These are phyloP conservation scores for Carex arenaria DNA, from an alignment of 202 grass and related monocot species.

Conservation along the genomic window DNA sequence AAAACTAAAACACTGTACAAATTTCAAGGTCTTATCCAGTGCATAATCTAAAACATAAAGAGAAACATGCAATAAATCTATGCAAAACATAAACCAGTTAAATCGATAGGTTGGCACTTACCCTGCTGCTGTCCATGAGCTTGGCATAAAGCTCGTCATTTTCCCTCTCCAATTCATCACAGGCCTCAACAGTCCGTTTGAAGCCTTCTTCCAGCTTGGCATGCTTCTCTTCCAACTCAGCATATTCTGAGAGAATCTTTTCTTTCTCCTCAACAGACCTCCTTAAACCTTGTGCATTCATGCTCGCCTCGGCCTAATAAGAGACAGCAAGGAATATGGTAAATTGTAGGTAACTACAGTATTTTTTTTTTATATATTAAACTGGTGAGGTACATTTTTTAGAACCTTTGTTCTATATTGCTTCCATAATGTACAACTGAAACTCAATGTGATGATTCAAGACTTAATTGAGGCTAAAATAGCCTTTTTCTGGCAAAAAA, in stretches of 20 bases:
- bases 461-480: neutral
- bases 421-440: neutral
- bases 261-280: slow-evolving; percentile 85
- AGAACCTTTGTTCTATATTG: neutral
- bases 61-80: neutral
- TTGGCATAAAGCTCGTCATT: slow-evolving; percentile 43
- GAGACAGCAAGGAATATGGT: neutral
- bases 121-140: slow-evolving; percentile 20
- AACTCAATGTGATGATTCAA: neutral
- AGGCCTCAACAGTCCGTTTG: slow-evolving; percentile 61
- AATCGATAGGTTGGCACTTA: neutral
- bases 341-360: neutral
- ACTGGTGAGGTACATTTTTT: neutral
- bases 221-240: slow-evolving; percentile 28
- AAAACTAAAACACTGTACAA: neutral
- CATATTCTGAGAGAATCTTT: slow-evolving; percentile 26
- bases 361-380: neutral
- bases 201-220: slow-evolving; percentile 54
- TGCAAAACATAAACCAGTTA: neutral
- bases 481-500: neutral
- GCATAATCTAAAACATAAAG: neutral
- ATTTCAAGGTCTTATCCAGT: neutral
- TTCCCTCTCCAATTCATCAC: slow-evolving; percentile 71
- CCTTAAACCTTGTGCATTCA: slow-evolving; percentile 67
- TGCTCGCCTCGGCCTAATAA: slow-evolving; percentile 43